Evolutionary conservation across 352 stramenopile species (phyloP), one percentile per base, ranked within the genome.

Genomic region (Pilasporangium apinafurcum): DNA sequence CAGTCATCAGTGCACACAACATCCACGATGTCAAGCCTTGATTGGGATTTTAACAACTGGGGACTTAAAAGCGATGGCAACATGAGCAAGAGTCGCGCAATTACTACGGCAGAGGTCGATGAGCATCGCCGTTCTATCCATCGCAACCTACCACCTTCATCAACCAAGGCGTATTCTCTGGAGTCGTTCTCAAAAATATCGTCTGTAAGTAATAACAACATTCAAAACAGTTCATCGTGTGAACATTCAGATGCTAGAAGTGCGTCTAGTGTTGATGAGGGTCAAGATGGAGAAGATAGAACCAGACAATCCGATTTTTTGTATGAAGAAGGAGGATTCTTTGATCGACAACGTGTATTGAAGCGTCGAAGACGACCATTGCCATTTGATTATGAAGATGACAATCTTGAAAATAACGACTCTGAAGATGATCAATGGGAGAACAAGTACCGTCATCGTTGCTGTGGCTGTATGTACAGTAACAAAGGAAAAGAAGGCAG

Each of bases 11-110:
- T 61, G 5, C 76, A 74, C 27, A 74, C 59, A 1, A 62, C 64
- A 35, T 81, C 67, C 8, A 65, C 61, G 7, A 51, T 58, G 5
- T 81, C 79, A 37, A 68, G 67, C 7, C 59, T 89, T 18, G 79
- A 92, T 36, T 92, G 79, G 79, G 73, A 92, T 62, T 92, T 89
- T 32, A 60, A 84, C 36, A 59, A 77, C 29, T 88, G 66, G 39
- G 48, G 60, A 17, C 51, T 65, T n/a, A 48, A 54, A 34, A 53
- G 40, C 10, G 51, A 48, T 1, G 29, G 27, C 27, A 30, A 17
- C 25, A 31, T 17, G 2, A 27, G 27, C 26, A 44, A 39, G 12
- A 48, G 32, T 8, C 35, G 21, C 13, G 25, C 32, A 4, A 37
- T 38, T n/a, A 20, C 38, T 21, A 48, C 4, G 17, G 8, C 37